These are phyloP conservation scores for Boletus putidus DNA, from an alignment of 1,284 basidiomycete genomes.

Conservation along the genomic window DNA sequence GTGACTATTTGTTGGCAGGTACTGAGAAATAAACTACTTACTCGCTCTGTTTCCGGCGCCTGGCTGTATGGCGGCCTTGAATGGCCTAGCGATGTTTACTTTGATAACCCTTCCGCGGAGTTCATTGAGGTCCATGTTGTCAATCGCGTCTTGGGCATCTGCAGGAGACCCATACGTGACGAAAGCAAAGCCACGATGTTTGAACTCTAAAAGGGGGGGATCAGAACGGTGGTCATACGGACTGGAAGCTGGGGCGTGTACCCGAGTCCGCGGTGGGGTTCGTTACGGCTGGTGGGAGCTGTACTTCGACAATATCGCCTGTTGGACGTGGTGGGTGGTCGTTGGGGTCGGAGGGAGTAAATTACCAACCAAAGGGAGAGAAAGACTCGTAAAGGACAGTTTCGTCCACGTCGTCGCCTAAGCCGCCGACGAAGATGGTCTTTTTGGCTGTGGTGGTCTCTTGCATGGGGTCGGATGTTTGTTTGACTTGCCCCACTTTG, in stretches of 20 bases:
- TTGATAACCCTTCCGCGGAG: slow-evolving; percentile 70
- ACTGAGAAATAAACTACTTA: slow-evolving; percentile 41
- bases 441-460: slow-evolving; percentile 79
- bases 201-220: slow-evolving; percentile 50
- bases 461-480: slow-evolving; percentile 4
- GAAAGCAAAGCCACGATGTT: slow-evolving; percentile 82
- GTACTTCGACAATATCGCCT: slow-evolving; percentile 83
- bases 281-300: slow-evolving; percentile 67
- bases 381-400: slow-evolving; percentile 64
- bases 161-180: slow-evolving; percentile 72
- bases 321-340: slow-evolving; percentile 19
- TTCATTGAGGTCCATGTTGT: slow-evolving; percentile 88
- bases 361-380: slow-evolving; percentile 68
- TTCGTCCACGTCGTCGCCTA: slow-evolving; percentile 76
- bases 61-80: slow-evolving; percentile 63
- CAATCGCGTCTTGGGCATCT: slow-evolving; percentile 83
- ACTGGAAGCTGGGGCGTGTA: slow-evolving; percentile 29
- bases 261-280: slow-evolving; percentile 58
- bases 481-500: slow-evolving; percentile 4
- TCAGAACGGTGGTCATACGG: slow-evolving; percentile 1
- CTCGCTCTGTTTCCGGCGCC: slow-evolving; percentile 68
- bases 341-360: background rate
- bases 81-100: slow-evolving; percentile 74
- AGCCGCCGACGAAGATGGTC: slow-evolving; percentile 75
- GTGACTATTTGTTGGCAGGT: slow-evolving; percentile 8